Conservation (phyloP, 768 basidiomycete species). For the Lenzites betulinus region DNA sequence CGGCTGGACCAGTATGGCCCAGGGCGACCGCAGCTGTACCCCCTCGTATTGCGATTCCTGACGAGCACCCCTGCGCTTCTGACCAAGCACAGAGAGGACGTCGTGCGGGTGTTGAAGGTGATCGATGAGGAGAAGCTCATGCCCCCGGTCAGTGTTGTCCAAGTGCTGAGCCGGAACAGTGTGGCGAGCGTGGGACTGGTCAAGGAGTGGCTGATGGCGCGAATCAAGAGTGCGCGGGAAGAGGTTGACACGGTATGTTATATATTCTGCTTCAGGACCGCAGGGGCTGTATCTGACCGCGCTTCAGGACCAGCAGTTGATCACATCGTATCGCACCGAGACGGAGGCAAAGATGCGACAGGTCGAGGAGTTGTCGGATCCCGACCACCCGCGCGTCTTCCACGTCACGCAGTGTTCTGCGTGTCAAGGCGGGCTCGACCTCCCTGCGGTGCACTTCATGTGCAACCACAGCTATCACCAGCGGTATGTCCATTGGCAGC, state of each 20-base stretch:
- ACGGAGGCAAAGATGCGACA: slow-evolving; percentile 78
- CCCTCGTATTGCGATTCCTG: slow-evolving; percentile 85
- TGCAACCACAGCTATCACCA: slow-evolving; percentile 98
- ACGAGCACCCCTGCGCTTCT: slow-evolving; percentile 80
- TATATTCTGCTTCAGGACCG: neutral
- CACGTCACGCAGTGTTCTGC: slow-evolving; percentile 92
- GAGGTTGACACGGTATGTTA: slow-evolving; percentile 74
- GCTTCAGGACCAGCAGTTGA: slow-evolving; percentile 79
- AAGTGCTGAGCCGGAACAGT: slow-evolving; percentile 84
- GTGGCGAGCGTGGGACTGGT: slow-evolving; percentile 91
- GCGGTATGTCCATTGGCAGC: slow-evolving; percentile 48
- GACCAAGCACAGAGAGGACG: slow-evolving; percentile 66
- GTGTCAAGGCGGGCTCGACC: slow-evolving; percentile 87
- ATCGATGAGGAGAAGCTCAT: slow-evolving; percentile 83
- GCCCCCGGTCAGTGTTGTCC: slow-evolving; percentile 87
- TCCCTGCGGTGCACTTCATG: slow-evolving; percentile 97
- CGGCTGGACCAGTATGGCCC: slow-evolving; percentile 77
- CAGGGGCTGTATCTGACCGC: neutral
- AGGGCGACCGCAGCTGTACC: slow-evolving; percentile 73
- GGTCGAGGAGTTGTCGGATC: slow-evolving; percentile 78
- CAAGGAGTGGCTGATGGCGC: slow-evolving; percentile 84
- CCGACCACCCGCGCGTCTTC: slow-evolving; percentile 81
- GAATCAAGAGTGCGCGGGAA: slow-evolving; percentile 69
- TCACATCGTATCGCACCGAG: slow-evolving; percentile 86
- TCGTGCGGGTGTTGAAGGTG: slow-evolving; percentile 69